A percentile compares a stretch with the other conserved stretches of the same genome.
Evolutionary conservation across 331 rosid species (phyloP).

Genomic region (Quercus phellos): DNA sequence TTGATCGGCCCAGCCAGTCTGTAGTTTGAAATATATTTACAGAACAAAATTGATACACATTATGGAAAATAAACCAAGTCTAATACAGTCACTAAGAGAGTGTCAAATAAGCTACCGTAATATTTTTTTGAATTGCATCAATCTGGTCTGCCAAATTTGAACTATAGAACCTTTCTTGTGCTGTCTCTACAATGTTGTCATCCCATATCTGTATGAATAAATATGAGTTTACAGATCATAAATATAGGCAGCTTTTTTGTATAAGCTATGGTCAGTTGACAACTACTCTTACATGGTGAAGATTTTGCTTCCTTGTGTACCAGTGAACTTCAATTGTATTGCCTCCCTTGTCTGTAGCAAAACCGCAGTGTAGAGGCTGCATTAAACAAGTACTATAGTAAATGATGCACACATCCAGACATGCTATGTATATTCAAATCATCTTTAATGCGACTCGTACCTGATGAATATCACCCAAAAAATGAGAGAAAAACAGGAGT

Average conservation of each 20-base stretch:
- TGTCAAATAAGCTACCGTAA: slow-evolving; percentile 41
- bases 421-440: neutral
- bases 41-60: neutral
- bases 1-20: slow-evolving; percentile 64
- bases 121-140: slow-evolving; percentile 54
- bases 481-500: slow-evolving; percentile 70
- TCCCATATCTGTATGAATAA: slow-evolving; percentile 65
- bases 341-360: slow-evolving; percentile 69
- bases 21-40: slow-evolving; percentile 13
- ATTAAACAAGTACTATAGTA: neutral
- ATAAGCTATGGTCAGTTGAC: neutral
- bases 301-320: slow-evolving; percentile 70
- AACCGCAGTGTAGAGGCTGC: slow-evolving; percentile 93
- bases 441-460: slow-evolving; percentile 20
- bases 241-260: neutral
- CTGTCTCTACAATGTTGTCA: slow-evolving; percentile 59
- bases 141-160: slow-evolving; percentile 33
- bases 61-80: neutral
- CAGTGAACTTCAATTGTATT: slow-evolving; percentile 64
- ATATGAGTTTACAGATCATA: neutral
- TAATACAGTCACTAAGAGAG: neutral
- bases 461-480: slow-evolving; percentile 88
- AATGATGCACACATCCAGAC: neutral
- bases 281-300: slow-evolving; percentile 65
- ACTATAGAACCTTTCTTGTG: slow-evolving; percentile 47